A percentile compares a stretch with the other conserved stretches of the same genome.
phyloP scores from a whole-genome alignment of 176 grass and related monocot species.

The Hyparrhenia diplandra region DNA sequence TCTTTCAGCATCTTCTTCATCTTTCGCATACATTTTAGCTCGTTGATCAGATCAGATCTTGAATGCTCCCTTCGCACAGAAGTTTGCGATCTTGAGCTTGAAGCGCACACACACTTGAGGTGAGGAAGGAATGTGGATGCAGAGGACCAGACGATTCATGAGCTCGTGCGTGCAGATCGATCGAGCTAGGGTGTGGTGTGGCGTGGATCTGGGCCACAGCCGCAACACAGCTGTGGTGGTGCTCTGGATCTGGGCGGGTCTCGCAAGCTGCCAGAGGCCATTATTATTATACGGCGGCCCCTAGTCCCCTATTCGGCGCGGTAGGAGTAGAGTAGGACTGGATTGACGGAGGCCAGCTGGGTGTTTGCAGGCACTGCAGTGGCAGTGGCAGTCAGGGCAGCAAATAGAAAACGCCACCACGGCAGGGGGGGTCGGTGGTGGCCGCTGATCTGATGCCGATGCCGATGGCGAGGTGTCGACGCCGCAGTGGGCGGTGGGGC shows the following conservation, averaged over 20 bases:
- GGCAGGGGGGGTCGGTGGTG: background rate
- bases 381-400: too few species aligned
- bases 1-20: background rate
- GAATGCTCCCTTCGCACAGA: too few species aligned
- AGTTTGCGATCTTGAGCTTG: background rate
- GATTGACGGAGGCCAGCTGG: background rate
- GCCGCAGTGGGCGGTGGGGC: background rate
- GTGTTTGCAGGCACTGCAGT: background rate
- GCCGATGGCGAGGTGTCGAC: constrained; percentile 16
- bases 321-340: constrained; percentile 1
- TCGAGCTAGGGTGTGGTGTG: background rate
- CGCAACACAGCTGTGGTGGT: background rate
- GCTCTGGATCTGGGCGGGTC: constrained; percentile 28
- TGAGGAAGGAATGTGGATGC: background rate
- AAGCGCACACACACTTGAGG: background rate
- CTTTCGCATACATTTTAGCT: background rate
- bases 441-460: background rate
- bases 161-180: background rate
- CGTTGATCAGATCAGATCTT: background rate
- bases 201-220: constrained; percentile 11
- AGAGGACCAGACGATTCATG: background rate
- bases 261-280: background rate
- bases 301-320: background rate
- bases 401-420: too few species aligned
- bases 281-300: too few species aligned